Base-by-base conservation (phyloP, 306 rosid species). In the Albizia julibrissin region DNA sequence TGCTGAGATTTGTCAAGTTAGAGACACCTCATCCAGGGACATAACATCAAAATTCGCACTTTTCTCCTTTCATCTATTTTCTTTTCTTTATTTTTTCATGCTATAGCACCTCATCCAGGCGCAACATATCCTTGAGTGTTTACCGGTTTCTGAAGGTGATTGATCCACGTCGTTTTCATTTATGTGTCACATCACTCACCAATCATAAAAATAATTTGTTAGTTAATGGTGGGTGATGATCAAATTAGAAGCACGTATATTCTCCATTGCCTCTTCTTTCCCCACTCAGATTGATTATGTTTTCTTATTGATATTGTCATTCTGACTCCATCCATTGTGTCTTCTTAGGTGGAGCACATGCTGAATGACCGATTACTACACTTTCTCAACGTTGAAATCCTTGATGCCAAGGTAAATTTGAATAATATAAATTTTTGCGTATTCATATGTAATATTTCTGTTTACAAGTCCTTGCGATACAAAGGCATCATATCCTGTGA, bases 261-360 rank as follows among this genome's bases (percentile, higher is more conserved):
- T 37, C 37, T 52, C 12, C 33, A 21, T 33, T 22, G 18, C 33
- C 52, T 56, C 26, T 34, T 54, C 13, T 52, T 34, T 37, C 31
- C 5, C 29, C 79, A 37, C 33, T 34, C 44, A 82, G 58, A 52
- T 43, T 73, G 78, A 54, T 43, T 74, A 49, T 46, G 37, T 74
- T 69, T 78, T 75, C 67, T 78, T 34, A 79, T 27, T 69, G 49
- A 80, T 75, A 77, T 76, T 73, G 77, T 75, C 66, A 54, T 71
- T 74, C 65, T 86, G 77, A 82, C 74, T 18, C 37, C 67, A 82
- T 86, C 43, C 73, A 16, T 58, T 77, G 74, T 81, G 46, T 54
- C 72, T 87, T 82, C 64, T 39, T 84, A 93, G 97, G 88, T 87
- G 74, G 94, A 93, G 82, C 95, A 91, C 87, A 87, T 88, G 88